Percentiles rank a stretch among this genome's conserved stretches.
phyloP scores from a whole-genome alignment of 2,329 filamentous ascomycete species.

The Penicillium sp. region DNA sequence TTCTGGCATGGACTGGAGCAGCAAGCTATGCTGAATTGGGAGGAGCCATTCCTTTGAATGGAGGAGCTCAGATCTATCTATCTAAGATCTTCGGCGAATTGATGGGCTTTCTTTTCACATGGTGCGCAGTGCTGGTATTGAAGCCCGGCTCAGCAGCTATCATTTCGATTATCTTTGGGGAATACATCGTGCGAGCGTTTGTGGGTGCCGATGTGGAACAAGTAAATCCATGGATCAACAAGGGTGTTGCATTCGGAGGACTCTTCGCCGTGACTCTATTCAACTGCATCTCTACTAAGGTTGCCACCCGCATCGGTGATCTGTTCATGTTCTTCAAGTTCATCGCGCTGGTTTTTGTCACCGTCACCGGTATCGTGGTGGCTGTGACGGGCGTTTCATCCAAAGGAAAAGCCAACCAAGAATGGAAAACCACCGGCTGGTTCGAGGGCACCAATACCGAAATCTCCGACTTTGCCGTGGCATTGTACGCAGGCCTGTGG shows the following conservation, averaged over 20 bases:
- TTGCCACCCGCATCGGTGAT: constrained; percentile 84
- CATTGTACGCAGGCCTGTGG: constrained; percentile 92
- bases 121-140: constrained; percentile 88
- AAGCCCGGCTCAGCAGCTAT: constrained; percentile 93
- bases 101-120: constrained; percentile 89
- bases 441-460: constrained; percentile 79
- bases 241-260: constrained; percentile 74
- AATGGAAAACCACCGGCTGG: constrained; percentile 86
- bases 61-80: constrained; percentile 87
- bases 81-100: constrained; percentile 95
- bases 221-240: constrained; percentile 83
- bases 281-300: constrained; percentile 85
- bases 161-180: constrained; percentile 94
- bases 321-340: constrained; percentile 98
- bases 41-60: constrained; percentile 91
- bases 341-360: constrained; percentile 78
- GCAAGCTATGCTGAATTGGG: constrained; percentile 94
- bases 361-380: constrained; percentile 82
- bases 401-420: constrained; percentile 67
- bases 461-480: constrained; percentile 84
- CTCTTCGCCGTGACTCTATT: constrained; percentile 72
- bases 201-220: constrained; percentile 81
- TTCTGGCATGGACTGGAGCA: constrained; percentile 92
- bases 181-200: constrained; percentile 85
- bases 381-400: constrained; percentile 78